Conservation (phyloP, 208 protist species). For the Strigomonas culicis region DNA sequence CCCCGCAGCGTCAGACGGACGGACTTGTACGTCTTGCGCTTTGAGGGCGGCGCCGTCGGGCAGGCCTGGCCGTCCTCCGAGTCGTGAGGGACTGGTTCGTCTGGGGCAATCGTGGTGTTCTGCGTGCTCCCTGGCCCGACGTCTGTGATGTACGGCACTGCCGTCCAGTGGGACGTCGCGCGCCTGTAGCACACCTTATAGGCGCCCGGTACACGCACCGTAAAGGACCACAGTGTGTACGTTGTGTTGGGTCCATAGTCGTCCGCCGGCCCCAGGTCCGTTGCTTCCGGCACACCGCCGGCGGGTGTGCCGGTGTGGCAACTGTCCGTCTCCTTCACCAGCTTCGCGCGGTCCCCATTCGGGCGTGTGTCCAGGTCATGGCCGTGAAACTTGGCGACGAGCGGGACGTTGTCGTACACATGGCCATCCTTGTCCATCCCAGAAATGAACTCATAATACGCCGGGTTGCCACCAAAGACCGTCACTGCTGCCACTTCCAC, state of each 20-base stretch:
- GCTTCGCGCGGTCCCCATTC: conserved; percentile 61
- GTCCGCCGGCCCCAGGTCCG: conserved; percentile 48
- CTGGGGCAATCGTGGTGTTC: conserved; percentile 6
- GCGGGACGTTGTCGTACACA: conserved; percentile 28
- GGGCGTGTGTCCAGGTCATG: conserved; percentile 66
- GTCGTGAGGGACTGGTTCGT: conserved; percentile 35
- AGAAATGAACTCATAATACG: conserved; percentile 58
- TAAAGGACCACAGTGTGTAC: conserved; percentile 53
- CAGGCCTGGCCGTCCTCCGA: conserved; percentile 42
- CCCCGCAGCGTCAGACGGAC: conserved; percentile 32
- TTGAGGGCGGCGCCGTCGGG: conserved; percentile 22
- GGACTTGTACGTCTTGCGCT: conserved; percentile 44
- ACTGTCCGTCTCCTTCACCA: conserved; percentile 48
- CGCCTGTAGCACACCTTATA: conserved; percentile 81
- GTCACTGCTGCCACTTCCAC: conserved; percentile 47
- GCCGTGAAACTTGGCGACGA: conserved; percentile 74
- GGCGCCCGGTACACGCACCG: conserved; percentile 31
- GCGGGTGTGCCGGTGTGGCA: conserved; percentile 50
- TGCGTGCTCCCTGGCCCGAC: conserved; percentile 9
- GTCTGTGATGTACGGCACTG: conserved; percentile 64
- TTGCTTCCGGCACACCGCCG: conserved; percentile 48
- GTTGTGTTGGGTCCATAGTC: conserved; percentile 69
- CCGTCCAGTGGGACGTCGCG: conserved; percentile 37
- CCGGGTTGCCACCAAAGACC: conserved; percentile 62
- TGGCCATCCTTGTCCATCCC: conserved; percentile 29